These are phyloP conservation scores for Arachnomyces sp. DNA, from an alignment of 2,329 filamentous ascomycete species.

Conservation along the genomic window DNA sequence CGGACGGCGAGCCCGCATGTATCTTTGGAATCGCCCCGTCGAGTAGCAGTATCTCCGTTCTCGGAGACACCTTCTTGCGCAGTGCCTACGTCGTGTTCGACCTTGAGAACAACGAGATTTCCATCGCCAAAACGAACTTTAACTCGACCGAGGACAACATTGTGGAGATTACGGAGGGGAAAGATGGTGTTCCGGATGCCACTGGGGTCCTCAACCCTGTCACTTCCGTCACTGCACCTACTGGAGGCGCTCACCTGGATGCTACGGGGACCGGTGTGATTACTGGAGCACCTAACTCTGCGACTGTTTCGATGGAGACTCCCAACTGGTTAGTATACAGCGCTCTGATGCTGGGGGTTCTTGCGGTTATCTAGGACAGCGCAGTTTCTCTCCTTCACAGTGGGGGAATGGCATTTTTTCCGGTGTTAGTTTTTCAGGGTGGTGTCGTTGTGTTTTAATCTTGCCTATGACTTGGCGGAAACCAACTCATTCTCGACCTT, in stretches of 20 bases:
- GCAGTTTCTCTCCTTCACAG: too few species aligned
- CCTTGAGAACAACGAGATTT: constrained; percentile 62
- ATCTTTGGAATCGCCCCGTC: constrained; percentile 60
- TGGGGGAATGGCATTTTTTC: too few species aligned
- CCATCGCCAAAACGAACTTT: constrained; percentile 59
- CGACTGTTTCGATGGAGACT: too few species aligned
- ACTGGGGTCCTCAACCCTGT: constrained; percentile 23
- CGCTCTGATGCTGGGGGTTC: too few species aligned
- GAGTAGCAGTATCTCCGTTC: constrained; percentile 47
- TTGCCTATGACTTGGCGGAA: too few species aligned
- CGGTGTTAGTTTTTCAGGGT: too few species aligned
- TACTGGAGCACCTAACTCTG: neutral
- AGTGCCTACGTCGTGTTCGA: constrained; percentile 71
- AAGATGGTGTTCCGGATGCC: constrained; percentile 42
- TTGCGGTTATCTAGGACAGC: too few species aligned
- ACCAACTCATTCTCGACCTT: too few species aligned
- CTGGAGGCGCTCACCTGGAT: constrained; percentile 9
- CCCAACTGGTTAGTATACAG: too few species aligned
- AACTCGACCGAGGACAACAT: constrained; percentile 44
- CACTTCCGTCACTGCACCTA: constrained; percentile 11
- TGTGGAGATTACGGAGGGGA: constrained; percentile 44
- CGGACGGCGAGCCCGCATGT: constrained; percentile 50
- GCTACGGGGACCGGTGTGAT: constrained; percentile 8
- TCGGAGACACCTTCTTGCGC: constrained; percentile 67
- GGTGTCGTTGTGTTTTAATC: too few species aligned